Conservation (phyloP, 305 asterid species). For the Plantago coronopus region DNA sequence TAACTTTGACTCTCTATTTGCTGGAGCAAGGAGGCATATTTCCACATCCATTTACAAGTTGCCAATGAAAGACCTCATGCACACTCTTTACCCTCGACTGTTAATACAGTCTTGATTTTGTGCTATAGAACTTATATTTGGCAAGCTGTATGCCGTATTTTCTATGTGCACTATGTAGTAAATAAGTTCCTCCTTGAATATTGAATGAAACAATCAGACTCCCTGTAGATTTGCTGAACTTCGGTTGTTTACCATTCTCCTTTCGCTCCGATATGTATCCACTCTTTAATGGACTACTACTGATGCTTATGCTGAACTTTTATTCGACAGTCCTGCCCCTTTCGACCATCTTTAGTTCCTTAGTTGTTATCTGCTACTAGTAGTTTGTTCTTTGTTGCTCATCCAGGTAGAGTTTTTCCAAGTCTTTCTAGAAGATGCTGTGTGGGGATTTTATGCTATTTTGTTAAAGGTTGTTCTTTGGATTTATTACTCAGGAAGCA, state of each 20-base stretch:
- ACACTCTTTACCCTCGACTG: not conserved
- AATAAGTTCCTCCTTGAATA: slow-evolving; percentile 24
- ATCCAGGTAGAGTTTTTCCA: no score
- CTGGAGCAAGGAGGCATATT: slow-evolving; percentile 9
- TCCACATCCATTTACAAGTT: slow-evolving; percentile 10
- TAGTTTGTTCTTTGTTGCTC: no score
- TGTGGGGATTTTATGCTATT: no score
- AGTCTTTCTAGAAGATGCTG: no score
- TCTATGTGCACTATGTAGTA: slow-evolving; percentile 19
- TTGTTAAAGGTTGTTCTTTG: no score
- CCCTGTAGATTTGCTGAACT: not conserved
- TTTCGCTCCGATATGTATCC: not conserved
- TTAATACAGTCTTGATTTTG: not conserved
- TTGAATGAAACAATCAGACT: slow-evolving; percentile 20
- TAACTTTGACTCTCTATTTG: slow-evolving; percentile 17
- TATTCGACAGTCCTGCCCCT: no score
- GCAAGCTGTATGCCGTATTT: slow-evolving; percentile 15
- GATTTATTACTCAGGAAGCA: no score
- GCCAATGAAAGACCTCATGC: slow-evolving; percentile 18
- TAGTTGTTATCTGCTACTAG: no score
- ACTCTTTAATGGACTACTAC: slow-evolving; percentile 2
- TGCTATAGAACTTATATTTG: slow-evolving; percentile 14
- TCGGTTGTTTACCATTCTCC: slow-evolving; percentile 13
- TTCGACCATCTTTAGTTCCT: no score
- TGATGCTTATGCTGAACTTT: not conserved